Base-by-base conservation (phyloP, 257 asterid genomes). In the Gynochthodes officinalis region DNA sequence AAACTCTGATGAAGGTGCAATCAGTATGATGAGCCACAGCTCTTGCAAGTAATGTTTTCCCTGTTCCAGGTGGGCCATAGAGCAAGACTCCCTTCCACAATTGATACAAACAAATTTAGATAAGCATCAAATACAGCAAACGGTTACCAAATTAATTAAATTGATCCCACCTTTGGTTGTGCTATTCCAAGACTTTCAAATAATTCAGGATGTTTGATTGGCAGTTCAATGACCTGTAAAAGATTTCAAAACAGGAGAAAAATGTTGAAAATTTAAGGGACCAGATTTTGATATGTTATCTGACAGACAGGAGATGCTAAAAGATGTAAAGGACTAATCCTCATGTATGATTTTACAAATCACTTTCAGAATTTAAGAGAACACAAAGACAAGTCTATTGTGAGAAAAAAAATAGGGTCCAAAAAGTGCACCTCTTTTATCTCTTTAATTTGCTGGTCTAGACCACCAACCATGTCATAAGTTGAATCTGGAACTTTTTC, bases 391-490 rank as follows among this genome's bases (percentile, higher is more conserved):
- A 25, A 44, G 57, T n/a, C 43, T 23, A 57, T 1, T 7, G 40
- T 21, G 46, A 7, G 40, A 30, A 33, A 16, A 19, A 58, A 50
- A 44, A 12, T 43, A 25, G 35, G 13, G 11, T 21, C 21, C 19
- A 70, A 32, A 72, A 53, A 58, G 16, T 44, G 40, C 52, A 35
- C 98, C 96, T 93, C 98, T 79, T 93, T 90, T 37, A 93, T 93
- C 85, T 93, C 98, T 65, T 90, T 93, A 75, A 93, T 93, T 81
- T 93, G 97, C 83, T 89, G 97, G 79, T 90, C 98, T 50, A 90
- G 96, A 42, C 96, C 96, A 81, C 97, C 97, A 81, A 93, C 90
- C 98, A 93, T 93, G 89, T 90, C 96, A 77, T 93, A 93, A 40
- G 98, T 93, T 74, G 97, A 93, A 77, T 93, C 98, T 0, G 96